Percentiles rank a stretch among this genome's conserved stretches.
phyloP scores from a whole-genome alignment of 768 basidiomycete species.

The Coprinopsis sp. region DNA sequence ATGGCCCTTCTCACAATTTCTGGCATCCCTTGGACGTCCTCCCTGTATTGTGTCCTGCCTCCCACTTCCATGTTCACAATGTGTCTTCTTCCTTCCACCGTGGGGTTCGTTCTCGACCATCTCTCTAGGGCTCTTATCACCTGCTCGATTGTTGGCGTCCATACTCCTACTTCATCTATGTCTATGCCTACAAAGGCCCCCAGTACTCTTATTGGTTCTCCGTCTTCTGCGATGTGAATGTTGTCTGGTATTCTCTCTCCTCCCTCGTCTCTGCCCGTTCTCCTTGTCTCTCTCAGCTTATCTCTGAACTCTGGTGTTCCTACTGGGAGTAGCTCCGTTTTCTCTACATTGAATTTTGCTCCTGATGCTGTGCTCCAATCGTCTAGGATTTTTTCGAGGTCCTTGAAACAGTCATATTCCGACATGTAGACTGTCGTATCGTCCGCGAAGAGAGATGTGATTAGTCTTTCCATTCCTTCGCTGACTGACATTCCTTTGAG shows the following conservation, averaged over 20 bases:
- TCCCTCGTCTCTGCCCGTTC: fast-evolving
- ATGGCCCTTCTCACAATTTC: neutral
- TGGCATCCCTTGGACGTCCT: constrained; percentile 1
- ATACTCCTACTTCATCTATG: neutral
- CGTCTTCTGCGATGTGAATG: constrained; percentile 2
- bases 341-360: neutral
- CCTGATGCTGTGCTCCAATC: constrained; percentile 1
- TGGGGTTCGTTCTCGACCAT: neutral
- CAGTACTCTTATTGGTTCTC: neutral
- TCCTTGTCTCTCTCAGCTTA: neutral
- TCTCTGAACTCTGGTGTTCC: neutral
- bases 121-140: neutral
- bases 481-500: neutral
- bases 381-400: neutral
- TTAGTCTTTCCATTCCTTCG: too few species aligned
- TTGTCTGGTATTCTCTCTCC: neutral
- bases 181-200: constrained; percentile 2
- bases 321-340: neutral
- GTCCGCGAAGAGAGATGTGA: neutral
- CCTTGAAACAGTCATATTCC: neutral
- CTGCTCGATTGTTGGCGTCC: constrained; percentile 1
- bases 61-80: too few species aligned
- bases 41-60: too few species aligned
- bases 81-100: constrained; percentile 1
- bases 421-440: neutral